These are phyloP conservation scores for Brassica hybrid DNA, from an alignment of 441 rosid genomes.

Conservation along the genomic window DNA sequence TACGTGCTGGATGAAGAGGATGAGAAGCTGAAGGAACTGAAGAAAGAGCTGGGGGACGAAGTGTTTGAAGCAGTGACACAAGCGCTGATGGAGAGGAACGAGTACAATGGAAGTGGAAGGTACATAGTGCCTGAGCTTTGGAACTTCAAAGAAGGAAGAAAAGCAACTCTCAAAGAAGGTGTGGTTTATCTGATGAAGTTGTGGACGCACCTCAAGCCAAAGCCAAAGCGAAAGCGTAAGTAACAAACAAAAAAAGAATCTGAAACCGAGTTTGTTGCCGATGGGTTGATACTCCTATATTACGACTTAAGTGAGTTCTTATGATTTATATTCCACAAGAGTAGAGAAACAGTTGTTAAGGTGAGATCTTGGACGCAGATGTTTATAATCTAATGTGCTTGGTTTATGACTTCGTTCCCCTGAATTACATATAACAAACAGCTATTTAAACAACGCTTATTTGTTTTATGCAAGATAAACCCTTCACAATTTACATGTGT, in stretches of 20 bases:
- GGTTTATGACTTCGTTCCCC: not conserved
- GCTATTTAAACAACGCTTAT: not conserved
- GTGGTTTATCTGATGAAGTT: conserved; percentile 44
- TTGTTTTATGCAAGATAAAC: not conserved
- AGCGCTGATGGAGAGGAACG: conserved; percentile 70
- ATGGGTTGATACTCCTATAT: not conserved
- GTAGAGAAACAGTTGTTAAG: not conserved
- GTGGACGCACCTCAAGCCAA: conserved; percentile 34
- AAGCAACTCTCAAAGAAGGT: conserved; percentile 88
- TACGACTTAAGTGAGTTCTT: not conserved
- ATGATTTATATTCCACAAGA: not conserved
- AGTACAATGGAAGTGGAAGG: conserved; percentile 87
- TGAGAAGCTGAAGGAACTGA: conserved; percentile 63
- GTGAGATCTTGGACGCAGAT: conserved; percentile 1
- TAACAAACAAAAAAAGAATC: not conserved
- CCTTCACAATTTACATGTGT: not conserved
- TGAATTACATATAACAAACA: not conserved
- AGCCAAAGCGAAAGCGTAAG: conserved; percentile 41
- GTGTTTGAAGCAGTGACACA: conserved; percentile 57
- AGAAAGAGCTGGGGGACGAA: conserved; percentile 72
- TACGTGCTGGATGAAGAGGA: conserved; percentile 71
- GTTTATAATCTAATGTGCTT: not conserved
- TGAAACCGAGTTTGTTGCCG: not conserved
- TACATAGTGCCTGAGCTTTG: conserved; percentile 75
- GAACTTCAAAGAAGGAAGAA: conserved; percentile 70